These are phyloP conservation scores for Aspergillus sp. DNA, from an alignment of 2,329 filamentous ascomycete species.

Conservation along the genomic window DNA sequence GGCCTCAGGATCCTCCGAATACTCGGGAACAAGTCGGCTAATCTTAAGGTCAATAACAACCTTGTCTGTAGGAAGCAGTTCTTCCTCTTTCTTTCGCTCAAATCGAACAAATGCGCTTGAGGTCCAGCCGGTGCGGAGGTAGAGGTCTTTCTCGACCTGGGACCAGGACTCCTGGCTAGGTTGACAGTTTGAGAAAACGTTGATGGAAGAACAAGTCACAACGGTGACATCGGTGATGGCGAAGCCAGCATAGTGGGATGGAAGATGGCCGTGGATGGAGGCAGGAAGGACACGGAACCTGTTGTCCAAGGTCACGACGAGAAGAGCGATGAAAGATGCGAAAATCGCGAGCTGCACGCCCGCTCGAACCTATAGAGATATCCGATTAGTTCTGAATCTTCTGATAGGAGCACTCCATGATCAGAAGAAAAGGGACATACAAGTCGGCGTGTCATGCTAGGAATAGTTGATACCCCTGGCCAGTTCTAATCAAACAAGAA, in stretches of 20 bases:
- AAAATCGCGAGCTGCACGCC: constrained; percentile 73
- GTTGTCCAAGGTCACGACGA: constrained; percentile 81
- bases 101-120: constrained; percentile 79
- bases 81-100: constrained; percentile 81
- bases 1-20: constrained; percentile 56
- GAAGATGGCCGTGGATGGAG: constrained; percentile 82
- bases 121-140: constrained; percentile 72
- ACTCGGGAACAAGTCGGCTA: constrained; percentile 68
- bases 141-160: constrained; percentile 85
- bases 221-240: constrained; percentile 85
- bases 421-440: constrained; percentile 29
- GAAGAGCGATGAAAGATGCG: constrained; percentile 65
- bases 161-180: constrained; percentile 70
- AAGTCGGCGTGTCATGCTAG: constrained; percentile 47
- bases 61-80: constrained; percentile 71
- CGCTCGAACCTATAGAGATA: constrained; percentile 56
- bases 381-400: background rate
- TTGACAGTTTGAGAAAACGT: constrained; percentile 73
- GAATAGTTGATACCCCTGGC: constrained; percentile 31
- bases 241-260: constrained; percentile 78
- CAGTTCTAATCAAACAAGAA: constrained; percentile 30
- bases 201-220: constrained; percentile 72
- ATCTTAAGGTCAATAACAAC: constrained; percentile 79
- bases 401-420: background rate
- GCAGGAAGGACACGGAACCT: constrained; percentile 84